Percentiles rank a stretch among this genome's conserved stretches.
Conservation (phyloP, 192 early-diverging fungal genomes). For the Obelidium mucronatum region DNA sequence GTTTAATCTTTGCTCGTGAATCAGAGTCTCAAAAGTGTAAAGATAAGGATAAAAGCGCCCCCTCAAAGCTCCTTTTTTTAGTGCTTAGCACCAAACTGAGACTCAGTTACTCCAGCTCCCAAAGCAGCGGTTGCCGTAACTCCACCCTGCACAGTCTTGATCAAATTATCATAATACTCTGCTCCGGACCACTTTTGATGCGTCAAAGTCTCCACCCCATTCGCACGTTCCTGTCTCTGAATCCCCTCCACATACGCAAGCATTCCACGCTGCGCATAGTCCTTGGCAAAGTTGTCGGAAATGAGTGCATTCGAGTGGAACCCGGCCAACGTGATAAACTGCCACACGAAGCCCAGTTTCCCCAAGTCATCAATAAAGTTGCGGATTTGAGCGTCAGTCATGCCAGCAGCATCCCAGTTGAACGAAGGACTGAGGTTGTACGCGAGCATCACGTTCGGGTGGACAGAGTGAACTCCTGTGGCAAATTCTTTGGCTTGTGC, state of each 20-base stretch:
- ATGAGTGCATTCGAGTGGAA: conserved; percentile 93
- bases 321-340: conserved; percentile 97
- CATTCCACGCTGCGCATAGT: conserved; percentile 91
- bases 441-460: conserved; percentile 86
- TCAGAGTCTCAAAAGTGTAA: background rate
- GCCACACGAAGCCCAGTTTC: conserved; percentile 94
- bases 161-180: conserved; percentile 86
- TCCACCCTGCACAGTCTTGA: conserved; percentile 93
- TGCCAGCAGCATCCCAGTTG: conserved; percentile 98
- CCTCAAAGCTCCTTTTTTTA: background rate
- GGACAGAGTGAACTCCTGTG: conserved; percentile 76
- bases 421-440: conserved; percentile 98
- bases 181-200: conserved; percentile 97
- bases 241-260: conserved; percentile 91
- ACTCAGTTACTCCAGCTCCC: conserved; percentile 77
- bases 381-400: conserved; percentile 89
- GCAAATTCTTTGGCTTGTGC: conserved; percentile 92
- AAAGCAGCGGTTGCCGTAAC: conserved; percentile 94
- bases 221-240: conserved; percentile 89
- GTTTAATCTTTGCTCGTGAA: background rate
- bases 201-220: conserved; percentile 89
- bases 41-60: background rate
- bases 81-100: conserved; percentile 48
- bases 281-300: conserved; percentile 84
- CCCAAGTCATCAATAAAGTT: conserved; percentile 84